These are phyloP conservation scores for Tylopilus sp. DNA, from an alignment of 768 basidiomycete genomes.

Conservation along the genomic window DNA sequence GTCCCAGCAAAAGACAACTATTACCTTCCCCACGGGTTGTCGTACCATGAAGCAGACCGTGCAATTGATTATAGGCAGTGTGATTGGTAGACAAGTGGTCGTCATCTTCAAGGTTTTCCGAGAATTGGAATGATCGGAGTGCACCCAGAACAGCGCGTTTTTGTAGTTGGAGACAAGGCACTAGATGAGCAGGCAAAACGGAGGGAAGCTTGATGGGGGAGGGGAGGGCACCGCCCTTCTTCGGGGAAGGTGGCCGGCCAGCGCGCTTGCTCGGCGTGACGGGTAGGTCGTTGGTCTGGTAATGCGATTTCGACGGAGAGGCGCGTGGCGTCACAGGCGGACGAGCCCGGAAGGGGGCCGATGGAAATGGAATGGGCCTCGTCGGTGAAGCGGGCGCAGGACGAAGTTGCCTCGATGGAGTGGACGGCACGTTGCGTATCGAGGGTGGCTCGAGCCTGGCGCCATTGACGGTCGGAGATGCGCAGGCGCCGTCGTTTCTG, in stretches of 20 bases:
- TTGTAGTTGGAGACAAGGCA: constrained; percentile 49
- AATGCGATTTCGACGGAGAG: constrained; percentile 15
- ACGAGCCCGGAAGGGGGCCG: constrained; percentile 12
- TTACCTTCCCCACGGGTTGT: constrained; percentile 85
- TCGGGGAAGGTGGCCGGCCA: constrained; percentile 9
- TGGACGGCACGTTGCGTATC: constrained; percentile 9
- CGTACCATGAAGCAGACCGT: constrained; percentile 67
- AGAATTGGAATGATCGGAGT: constrained; percentile 34
- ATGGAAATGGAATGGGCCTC: constrained; percentile 9
- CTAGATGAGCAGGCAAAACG: constrained; percentile 40
- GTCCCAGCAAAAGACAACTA: constrained; percentile 85
- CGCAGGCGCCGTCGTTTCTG: not conserved
- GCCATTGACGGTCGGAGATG: constrained; percentile 11
- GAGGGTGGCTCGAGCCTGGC: not conserved
- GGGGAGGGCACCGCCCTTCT: constrained; percentile 8
- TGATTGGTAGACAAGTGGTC: constrained; percentile 44
- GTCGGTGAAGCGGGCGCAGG: not conserved
- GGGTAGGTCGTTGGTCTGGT: constrained; percentile 6
- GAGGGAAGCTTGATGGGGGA: constrained; percentile 22
- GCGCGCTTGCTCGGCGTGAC: constrained; percentile 16
- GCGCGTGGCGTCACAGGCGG: constrained; percentile 13
- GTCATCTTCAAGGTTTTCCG: constrained; percentile 31
- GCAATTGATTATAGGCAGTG: constrained; percentile 54
- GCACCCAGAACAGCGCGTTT: constrained; percentile 53
- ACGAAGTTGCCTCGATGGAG: constrained; percentile 16